phyloP scores from a whole-genome alignment of 2,329 filamentous ascomycete genomes.

The Bipolaris cookei region DNA sequence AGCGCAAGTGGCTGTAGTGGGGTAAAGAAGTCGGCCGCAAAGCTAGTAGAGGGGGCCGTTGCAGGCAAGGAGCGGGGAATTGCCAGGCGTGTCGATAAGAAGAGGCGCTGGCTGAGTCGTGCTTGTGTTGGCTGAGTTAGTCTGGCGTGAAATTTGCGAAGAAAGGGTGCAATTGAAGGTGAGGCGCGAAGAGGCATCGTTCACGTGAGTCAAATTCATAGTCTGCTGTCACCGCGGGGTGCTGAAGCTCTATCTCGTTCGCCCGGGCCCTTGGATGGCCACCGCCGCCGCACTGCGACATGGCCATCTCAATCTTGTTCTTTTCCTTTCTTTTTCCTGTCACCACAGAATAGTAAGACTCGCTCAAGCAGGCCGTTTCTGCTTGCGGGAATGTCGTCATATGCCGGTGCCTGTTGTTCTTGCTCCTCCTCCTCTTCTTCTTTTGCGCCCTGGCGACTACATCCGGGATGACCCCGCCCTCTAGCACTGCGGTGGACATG shows the following conservation, averaged over 20 bases:
- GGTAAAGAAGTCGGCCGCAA: conserved; percentile 40
- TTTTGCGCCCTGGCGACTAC: not conserved
- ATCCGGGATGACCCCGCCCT: not conserved
- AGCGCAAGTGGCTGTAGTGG: conserved; percentile 37
- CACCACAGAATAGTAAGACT: not conserved
- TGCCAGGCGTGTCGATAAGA: conserved; percentile 7
- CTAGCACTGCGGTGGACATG: not conserved
- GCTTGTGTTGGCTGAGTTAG: conserved; percentile 24
- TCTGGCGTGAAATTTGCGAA: conserved; percentile 35
- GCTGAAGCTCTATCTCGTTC: conserved; percentile 13
- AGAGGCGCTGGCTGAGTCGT: conserved; percentile 14
- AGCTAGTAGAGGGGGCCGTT: conserved; percentile 23
- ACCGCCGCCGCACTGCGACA: not conserved
- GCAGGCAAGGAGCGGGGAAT: conserved; percentile 16
- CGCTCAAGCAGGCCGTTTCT: not conserved
- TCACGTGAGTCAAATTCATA: conserved; percentile 43
- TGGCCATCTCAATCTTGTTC: not conserved
- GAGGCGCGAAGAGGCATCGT: conserved; percentile 32
- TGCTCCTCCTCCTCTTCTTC: not conserved
- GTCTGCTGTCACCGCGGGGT: conserved; percentile 36
- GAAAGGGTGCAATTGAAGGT: conserved; percentile 26
- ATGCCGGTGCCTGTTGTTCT: not conserved
- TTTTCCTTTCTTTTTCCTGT: too few relatives aligned
- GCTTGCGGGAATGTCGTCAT: not conserved
- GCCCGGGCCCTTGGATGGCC: conserved; percentile 27